phyloP scores from a whole-genome alignment of 176 grass and related monocot species.

The Themeda triandra region DNA sequence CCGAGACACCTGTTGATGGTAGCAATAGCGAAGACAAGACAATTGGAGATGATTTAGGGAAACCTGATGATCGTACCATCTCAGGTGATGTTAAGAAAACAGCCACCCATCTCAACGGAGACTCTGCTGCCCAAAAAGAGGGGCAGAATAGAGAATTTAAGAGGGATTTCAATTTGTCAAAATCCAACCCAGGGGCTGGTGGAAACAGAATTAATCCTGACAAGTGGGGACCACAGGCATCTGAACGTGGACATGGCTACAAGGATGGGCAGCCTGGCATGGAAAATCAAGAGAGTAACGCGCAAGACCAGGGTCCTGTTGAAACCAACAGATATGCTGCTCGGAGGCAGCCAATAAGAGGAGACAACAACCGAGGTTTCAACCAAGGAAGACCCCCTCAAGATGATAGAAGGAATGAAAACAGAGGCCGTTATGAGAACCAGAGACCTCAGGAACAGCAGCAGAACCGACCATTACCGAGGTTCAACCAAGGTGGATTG shows the following conservation, averaged over 20 bases:
- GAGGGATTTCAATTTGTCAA: conserved; percentile 9
- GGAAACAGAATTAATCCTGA: conserved; percentile 5
- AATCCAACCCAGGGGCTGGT: not conserved
- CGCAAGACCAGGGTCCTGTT: conserved; percentile 7
- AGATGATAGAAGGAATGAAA: conserved; percentile 27
- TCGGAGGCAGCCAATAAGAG: conserved; percentile 24
- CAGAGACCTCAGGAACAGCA: not conserved
- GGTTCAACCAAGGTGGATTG: conserved; percentile 27
- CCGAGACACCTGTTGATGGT: conserved; percentile 11
- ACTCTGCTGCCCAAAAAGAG: conserved; percentile 1
- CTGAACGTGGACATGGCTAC: not conserved
- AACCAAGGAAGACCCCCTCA: conserved; percentile 18
- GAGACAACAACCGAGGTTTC: conserved; percentile 28
- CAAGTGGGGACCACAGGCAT: conserved; percentile 11
- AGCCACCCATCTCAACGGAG: not conserved
- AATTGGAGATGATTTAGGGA: not conserved
- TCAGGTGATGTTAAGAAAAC: not conserved
- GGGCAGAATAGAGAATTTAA: not conserved
- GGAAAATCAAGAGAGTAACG: conserved; percentile 14
- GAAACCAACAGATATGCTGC: conserved; percentile 40
- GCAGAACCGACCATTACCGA: not conserved
- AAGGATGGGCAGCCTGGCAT: conserved; percentile 1
- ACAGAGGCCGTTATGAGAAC: not conserved
- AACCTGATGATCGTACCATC: not conserved
- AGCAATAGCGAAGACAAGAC: not conserved